Percentiles rank a stretch among this genome's conserved stretches.
Evolutionary conservation across 257 asterid species (phyloP).

Genomic region (Perilla frutescens): DNA sequence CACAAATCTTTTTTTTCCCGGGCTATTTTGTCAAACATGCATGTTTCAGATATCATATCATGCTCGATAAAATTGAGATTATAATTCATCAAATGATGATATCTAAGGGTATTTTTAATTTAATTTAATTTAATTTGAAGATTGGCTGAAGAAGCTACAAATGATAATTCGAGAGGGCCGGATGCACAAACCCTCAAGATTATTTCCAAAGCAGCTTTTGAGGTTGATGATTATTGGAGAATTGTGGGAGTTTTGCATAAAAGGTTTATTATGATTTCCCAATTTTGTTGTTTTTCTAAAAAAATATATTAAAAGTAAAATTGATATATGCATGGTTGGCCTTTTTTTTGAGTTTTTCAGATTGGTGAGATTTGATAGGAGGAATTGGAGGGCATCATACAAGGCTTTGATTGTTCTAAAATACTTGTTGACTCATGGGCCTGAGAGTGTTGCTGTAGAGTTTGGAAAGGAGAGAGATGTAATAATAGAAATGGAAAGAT

Average conservation of each 20-base stretch:
- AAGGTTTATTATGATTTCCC: slow-evolving; percentile 45
- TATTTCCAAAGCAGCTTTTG: slow-evolving; percentile 86
- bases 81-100: no score
- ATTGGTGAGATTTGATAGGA: slow-evolving; percentile 62
- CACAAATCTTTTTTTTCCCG: no score
- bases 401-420: slow-evolving; percentile 73
- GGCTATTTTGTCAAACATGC: no score
- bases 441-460: slow-evolving; percentile 81
- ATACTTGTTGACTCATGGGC: slow-evolving; percentile 89
- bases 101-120: no score
- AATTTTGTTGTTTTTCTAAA: neutral
- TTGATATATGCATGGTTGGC: neutral
- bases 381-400: slow-evolving; percentile 73
- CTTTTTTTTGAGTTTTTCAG: slow-evolving; percentile 33
- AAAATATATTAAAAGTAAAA: no score
- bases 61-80: no score
- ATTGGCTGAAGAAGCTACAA: slow-evolving; percentile 78
- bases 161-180: slow-evolving; percentile 66
- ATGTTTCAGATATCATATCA: no score
- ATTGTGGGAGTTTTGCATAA: slow-evolving; percentile 78
- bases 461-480: slow-evolving; percentile 67
- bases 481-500: slow-evolving; percentile 57
- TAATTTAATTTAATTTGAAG: slow-evolving; percentile 40
- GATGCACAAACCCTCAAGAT: slow-evolving; percentile 65
- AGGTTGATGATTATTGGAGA: slow-evolving; percentile 88